Base-by-base conservation (phyloP, 1,139 yeast species). In the Debaryomyces psychrophilus region DNA sequence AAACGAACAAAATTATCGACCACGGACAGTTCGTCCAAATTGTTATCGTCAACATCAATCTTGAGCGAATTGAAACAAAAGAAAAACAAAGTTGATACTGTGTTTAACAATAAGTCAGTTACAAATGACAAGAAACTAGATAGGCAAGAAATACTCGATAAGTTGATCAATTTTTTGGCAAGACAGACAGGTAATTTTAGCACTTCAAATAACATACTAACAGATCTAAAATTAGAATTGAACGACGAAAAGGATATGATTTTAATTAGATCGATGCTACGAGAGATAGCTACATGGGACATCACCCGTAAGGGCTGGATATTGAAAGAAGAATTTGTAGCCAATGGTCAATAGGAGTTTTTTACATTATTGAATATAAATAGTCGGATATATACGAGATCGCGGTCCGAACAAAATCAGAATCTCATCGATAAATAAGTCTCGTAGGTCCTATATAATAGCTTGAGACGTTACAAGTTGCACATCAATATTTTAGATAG, bases 261-360 rank as follows among this genome's bases (percentile, higher is more conserved):
- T 1, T 69, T 80, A 48, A 73, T 88, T 17, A 69, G 96, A 41
- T 83, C 88, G 1, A 76, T 90, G 77, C 62, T 92, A 44, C 76
- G 81, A 47, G 79, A 82, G 44, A 79, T 89, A 14, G 89, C 96
- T 4, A 66, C 60, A 0, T 92, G 96, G 93, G 81, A 85, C 51
- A 64, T 69, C 8, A 59, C 50, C 1, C 64, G 63, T 36, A 77
- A 79, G 44, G 84, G 83, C 0, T 90, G 97, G 97, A 59, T 59
- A 1, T 64, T 89, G 36, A 83, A 83, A 52, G 73, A 73, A 1
- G 92, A 84, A 46, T 85, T 76, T 39, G 44, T 11, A 38, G 26
- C 36, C 33, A 25, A 31, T 37, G 37, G 38, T 17, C 15, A 26
- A 23, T 36, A 12, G 26, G 7, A 36, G 27, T 36, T 18, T 29